Evolutionary conservation across 2,329 filamentous ascomycete species (phyloP), one percentile per base, ranked within the genome.

Genomic region (Sarocladium strictum): DNA sequence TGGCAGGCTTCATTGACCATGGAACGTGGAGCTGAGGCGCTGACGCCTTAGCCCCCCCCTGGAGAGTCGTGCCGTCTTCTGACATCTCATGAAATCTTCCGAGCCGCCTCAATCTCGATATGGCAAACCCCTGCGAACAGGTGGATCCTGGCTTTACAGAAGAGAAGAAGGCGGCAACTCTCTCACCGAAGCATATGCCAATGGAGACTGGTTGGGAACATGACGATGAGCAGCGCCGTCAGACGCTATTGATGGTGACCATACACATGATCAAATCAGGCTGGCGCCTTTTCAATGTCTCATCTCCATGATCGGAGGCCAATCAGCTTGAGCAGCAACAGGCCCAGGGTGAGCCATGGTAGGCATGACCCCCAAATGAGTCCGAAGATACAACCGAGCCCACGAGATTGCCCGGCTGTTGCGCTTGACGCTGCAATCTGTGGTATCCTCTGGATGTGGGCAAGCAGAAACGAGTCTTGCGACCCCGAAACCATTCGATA

Each of bases 71-170:
- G n/a, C 19, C 29, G 26, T 32, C n/a, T 21, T n/a, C 35, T 35
- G 27, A 29, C 19, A 49, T 49, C 10, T 49, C 15, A 17, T 3
- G 27, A 51, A 33, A 51, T 51, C 29, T 51, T 49, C 43, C 43
- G 43, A 49, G 29, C 21, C 29, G 11, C 27, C 29, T 51, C 29
- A 6, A 35, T 33, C 26, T 21, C 26, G n/a, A 24, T 51, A 32
- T 9, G 5, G 27, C 47, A 14, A 51, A 51, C 27, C 47, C 47
- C 47, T 51, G 47, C 47, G 47, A 51, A 51, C 47, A 14, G 47
- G 29, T 51, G 47, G 47, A 35, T 35, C 11, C 47, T 4, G 14
- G 26, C n/a, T 49, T 29, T n/a, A 51, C n/a, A 29, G 3, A 6
- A 12, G n/a, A 43, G 19, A 3, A 7, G 38, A 21, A 43, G 38